Evolutionary conservation across 768 basidiomycete species (phyloP), one percentile per base, ranked within the genome.

Genomic region (Lanmaoa rubissima): DNA sequence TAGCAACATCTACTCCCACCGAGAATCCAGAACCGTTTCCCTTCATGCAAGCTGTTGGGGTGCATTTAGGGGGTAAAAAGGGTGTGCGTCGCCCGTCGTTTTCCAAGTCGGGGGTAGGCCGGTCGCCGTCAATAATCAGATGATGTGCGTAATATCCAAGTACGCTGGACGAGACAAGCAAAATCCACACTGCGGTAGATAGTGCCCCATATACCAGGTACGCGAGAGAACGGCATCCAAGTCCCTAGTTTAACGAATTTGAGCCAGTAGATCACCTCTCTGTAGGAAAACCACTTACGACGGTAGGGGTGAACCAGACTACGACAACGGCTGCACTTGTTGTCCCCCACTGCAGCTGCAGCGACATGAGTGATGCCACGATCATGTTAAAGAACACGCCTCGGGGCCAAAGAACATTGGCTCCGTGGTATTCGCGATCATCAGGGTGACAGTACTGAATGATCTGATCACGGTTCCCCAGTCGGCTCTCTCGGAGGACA

Each of bases 341-440:
- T 8, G 73, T 71, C 0, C 60, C 66, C 74, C 70, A 75, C 48
- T 75, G 73, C 19, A 75, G 38, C 12, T 51, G 55, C 24, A 75
- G 39, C 10, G 71, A 54, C 42, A 69, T 60, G 9, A 66, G 3
- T 6, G 72, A 70, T 24, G 73, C 72, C 11, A 70, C 39, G 17
- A 65, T 7, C 51, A 73, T 66, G 39, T 73, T 62, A n/a, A 42
- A 53, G 24, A 68, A 46, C 7, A 67, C 49, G 4, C 63, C 65
- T 1, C 51, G 63, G 16, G 66, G 66, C 69, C 66, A 65, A 39
- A 59, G 51, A 54, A 54, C n/a, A 2, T 39, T 21, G 0, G 46
- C 19, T 8, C 31, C 28, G 2, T 48, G 28, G 43, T 31, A 31
- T 32, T 58, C 51, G 26, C 17, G 54, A 26, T 28, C 4, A 53